phyloP scores from a whole-genome alignment of 2,329 filamentous ascomycete genomes.

The Xylaria sp. region DNA sequence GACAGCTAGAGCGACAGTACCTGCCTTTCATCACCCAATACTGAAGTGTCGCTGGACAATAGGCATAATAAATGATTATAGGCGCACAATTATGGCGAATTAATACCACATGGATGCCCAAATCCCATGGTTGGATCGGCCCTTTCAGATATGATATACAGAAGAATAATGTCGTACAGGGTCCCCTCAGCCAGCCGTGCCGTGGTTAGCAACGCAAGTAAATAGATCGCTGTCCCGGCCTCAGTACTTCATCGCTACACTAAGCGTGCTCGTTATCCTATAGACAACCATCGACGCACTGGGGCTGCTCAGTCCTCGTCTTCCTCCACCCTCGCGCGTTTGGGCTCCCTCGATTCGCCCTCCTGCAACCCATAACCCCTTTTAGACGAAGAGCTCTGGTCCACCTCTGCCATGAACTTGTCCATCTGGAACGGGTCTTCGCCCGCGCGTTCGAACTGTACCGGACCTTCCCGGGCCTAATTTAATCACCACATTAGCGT shows the following conservation, averaged over 20 bases:
- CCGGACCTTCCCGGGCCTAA: conserved; percentile 82
- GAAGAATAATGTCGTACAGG: neutral
- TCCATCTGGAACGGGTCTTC: conserved; percentile 92
- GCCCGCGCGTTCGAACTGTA: conserved; percentile 86
- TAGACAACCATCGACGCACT: neutral
- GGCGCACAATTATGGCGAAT: too few relatives aligned
- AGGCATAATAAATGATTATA: too few relatives aligned
- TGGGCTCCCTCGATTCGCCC: conserved; percentile 63
- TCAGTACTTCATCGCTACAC: too few relatives aligned
- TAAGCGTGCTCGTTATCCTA: neutral
- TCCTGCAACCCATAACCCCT: conserved; percentile 80
- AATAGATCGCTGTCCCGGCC: neutral
- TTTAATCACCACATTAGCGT: conserved; percentile 40
- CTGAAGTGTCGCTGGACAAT: too few relatives aligned
- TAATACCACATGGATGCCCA: too few relatives aligned
- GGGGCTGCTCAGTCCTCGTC: conserved; percentile 48
- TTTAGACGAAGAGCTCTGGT: conserved; percentile 65
- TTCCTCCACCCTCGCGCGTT: conserved; percentile 80
- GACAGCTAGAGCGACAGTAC: too few relatives aligned
- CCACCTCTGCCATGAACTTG: conserved; percentile 85
- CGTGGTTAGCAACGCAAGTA: neutral
- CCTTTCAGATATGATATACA: neutral
- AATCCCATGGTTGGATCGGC: too few relatives aligned
- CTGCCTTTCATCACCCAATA: too few relatives aligned
- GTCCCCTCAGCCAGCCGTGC: neutral